Base-by-base conservation (phyloP, 1,284 basidiomycete species). In the Rugosomyces carneus region DNA sequence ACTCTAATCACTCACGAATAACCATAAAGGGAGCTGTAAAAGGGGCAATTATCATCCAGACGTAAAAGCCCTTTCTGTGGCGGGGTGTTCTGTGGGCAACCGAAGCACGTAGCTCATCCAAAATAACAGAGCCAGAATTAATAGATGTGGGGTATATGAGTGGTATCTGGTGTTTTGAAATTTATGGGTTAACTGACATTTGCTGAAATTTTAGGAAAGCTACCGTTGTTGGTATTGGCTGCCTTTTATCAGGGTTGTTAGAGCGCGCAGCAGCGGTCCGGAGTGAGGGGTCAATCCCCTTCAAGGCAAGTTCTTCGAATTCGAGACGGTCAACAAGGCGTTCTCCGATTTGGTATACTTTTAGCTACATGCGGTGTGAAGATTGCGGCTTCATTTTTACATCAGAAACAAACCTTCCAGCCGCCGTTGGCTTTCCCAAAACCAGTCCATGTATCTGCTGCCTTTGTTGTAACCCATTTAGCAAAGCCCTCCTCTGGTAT, bases 271-370 rank as follows among this genome's bases (percentile, higher is more conserved):
- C 37, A 11, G 37, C 37, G 5, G 82, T 83, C 0, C 78, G 81
- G 35, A 84, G 56, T 3, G 81, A 78, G 15, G 83, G 78, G 56
- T 89, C 81, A 36, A 89, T 66, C 26, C 74, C 72, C 59, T 84
- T 83, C 52, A 89, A 67, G 11, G 79, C 78, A 37, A 84, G 70
- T 59, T 89, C 85, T 60, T 89, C 86, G 53, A 87, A 89, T 42
- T 87, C 86, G 48, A 88, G 69, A 18, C 75, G 71, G 60, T 88
- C 81, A 20, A 82, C 67, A 1, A 86, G 57, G 8, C 76, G 75
- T 66, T 87, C 81, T 24, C 85, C 86, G 35, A 72, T 67, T 50
- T 73, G 64, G 57, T 78, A 84, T 8, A 76, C 65, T 59, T 70
- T 78, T 23, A 78, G 61, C 84, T 86, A 51, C 15, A n/a, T n/a